Percentiles rank a stretch among this genome's conserved stretches.
These are phyloP conservation scores for Orobanche coerulescens DNA, from an alignment of 257 asterid genomes.

Conservation along the genomic window DNA sequence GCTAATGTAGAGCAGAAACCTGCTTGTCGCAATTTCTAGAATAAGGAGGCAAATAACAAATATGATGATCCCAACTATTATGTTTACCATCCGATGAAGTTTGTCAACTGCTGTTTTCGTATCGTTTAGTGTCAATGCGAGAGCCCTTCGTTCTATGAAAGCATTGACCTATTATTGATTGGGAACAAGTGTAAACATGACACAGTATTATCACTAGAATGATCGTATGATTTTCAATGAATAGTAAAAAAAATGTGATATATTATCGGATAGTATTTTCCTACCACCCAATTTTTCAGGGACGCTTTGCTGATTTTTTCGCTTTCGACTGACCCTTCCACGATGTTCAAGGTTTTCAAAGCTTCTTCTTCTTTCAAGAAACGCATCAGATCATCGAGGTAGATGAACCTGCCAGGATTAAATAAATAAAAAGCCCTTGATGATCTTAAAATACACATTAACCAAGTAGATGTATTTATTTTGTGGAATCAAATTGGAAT, in stretches of 20 bases:
- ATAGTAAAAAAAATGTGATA: neutral
- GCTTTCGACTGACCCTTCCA: conserved; percentile 64
- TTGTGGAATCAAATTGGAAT: neutral
- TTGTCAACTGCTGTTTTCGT: conserved; percentile 85
- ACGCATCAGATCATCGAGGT: conserved; percentile 61
- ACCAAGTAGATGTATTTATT: neutral
- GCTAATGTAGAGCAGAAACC: conserved; percentile 60
- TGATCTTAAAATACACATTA: neutral
- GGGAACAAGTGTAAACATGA: neutral
- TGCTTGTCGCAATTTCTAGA: conserved; percentile 61
- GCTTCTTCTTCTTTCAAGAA: conserved; percentile 83
- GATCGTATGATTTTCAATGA: neutral
- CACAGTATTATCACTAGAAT: neutral
- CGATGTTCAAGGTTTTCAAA: conserved; percentile 41
- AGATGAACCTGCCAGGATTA: conserved; percentile 47
- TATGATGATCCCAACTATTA: conserved; percentile 48
- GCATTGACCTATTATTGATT: conserved; percentile 80
- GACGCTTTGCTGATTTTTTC: conserved; percentile 63
- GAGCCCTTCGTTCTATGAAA: conserved; percentile 81
- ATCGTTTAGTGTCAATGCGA: conserved; percentile 76
- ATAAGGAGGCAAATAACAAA: conserved; percentile 51
- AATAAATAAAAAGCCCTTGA: neutral
- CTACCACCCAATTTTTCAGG: conserved; percentile 88
- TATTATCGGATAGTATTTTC: conserved; percentile 14
- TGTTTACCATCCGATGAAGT: conserved; percentile 73